Conservation (phyloP, 805 yeast species). For the Hanseniaspora mollemarum region DNA sequence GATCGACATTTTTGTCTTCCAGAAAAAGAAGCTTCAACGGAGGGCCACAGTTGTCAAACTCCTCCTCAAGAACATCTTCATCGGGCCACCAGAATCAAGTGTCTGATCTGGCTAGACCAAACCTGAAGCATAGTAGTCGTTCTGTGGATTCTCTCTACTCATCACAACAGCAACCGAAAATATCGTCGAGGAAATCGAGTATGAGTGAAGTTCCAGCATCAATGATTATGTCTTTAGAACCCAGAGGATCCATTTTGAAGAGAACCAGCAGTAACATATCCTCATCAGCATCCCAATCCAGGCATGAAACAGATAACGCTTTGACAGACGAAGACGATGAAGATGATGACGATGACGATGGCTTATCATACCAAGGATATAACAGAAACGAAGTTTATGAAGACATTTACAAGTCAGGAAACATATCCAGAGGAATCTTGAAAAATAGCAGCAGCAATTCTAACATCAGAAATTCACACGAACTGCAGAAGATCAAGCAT, state of each 20-base stretch:
- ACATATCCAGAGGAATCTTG: constrained; percentile 11
- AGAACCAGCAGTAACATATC: constrained; percentile 12
- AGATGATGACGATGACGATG: constrained; percentile 11
- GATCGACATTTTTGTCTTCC: neutral
- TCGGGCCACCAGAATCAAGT: neutral
- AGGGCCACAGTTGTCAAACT: neutral
- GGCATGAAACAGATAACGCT: constrained; percentile 14
- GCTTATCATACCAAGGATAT: constrained; percentile 4
- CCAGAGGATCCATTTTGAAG: constrained; percentile 8
- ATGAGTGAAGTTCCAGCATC: constrained; percentile 17
- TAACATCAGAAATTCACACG: neutral
- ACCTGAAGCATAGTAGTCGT: neutral
- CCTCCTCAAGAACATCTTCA: constrained; percentile 8
- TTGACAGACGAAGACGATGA: constrained; percentile 14
- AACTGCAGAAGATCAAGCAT: neutral
- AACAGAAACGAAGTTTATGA: constrained; percentile 12
- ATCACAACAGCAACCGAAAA: constrained; percentile 1
- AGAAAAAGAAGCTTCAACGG: constrained; percentile 2
- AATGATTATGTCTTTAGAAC: constrained; percentile 13
- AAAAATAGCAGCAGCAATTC: constrained; percentile 9
- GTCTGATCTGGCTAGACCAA: neutral
- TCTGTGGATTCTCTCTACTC: constrained; percentile 7
- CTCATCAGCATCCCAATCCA: constrained; percentile 14
- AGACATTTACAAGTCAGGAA: constrained; percentile 13
- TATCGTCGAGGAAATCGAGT: constrained; percentile 14